Percentiles rank a stretch among this genome's conserved stretches.
phyloP scores from a whole-genome alignment of 768 basidiomycete species.

The Hygrophoropsis aurantiaca region DNA sequence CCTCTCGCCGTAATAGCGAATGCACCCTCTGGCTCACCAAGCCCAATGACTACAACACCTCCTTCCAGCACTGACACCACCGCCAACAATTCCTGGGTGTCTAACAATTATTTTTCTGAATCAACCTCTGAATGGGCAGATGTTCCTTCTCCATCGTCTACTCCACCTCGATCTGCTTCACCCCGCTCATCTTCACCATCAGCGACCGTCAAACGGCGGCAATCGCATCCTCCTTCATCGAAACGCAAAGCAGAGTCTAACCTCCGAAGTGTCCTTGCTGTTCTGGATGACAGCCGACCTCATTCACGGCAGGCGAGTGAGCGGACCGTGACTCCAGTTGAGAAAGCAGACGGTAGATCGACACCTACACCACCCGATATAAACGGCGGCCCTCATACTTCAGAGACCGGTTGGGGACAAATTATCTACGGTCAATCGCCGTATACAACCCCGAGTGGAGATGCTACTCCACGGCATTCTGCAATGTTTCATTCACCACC shows the following conservation, averaged over 20 bases:
- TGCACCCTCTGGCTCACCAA: constrained; percentile 56
- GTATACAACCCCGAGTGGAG: constrained; percentile 33
- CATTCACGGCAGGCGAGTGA: constrained; percentile 30
- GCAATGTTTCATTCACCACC: constrained; percentile 24
- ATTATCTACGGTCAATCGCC: constrained; percentile 41
- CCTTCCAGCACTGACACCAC: constrained; percentile 41
- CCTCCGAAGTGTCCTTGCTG: constrained; percentile 68
- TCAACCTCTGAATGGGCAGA: constrained; percentile 59
- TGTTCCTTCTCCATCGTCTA: constrained; percentile 35
- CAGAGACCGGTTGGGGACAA: constrained; percentile 36
- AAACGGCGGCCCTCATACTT: constrained; percentile 28
- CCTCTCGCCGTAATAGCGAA: constrained; percentile 78
- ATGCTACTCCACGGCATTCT: constrained; percentile 48
- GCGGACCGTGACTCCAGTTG: constrained; percentile 7
- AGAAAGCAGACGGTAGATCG: constrained; percentile 15
- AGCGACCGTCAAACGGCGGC: constrained; percentile 40
- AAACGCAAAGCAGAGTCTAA: constrained; percentile 62
- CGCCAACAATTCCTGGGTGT: constrained; percentile 50
- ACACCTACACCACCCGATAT: constrained; percentile 25
- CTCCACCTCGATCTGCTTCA: constrained; percentile 53
- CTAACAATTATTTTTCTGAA: constrained; percentile 46
- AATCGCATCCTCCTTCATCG: constrained; percentile 48
- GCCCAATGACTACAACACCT: constrained; percentile 51
- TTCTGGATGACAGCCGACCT: constrained; percentile 60
- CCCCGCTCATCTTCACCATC: constrained; percentile 58